phyloP scores from a whole-genome alignment of 1,284 basidiomycete species.

The Sphagnurus paluster region DNA sequence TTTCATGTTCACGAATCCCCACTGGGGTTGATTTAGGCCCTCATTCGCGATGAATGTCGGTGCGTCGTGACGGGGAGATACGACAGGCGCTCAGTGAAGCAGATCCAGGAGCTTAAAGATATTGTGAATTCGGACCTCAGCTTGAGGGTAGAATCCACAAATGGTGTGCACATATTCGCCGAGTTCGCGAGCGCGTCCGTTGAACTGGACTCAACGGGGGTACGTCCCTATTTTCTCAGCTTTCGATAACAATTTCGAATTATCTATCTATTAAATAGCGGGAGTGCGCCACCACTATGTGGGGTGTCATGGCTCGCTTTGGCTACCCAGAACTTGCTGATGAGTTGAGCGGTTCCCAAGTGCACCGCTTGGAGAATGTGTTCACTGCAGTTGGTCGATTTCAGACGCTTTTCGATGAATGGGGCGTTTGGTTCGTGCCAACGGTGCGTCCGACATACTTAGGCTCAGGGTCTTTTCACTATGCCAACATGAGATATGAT shows the following conservation, averaged over 20 bases:
- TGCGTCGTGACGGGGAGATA: constrained; percentile 22
- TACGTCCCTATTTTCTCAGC: constrained; percentile 1
- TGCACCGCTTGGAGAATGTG: constrained; percentile 26
- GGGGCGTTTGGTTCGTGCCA: constrained; percentile 12
- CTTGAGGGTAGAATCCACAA: constrained; percentile 3
- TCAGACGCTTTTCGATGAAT: constrained; percentile 9
- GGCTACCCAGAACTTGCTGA: constrained; percentile 17
- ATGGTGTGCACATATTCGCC: constrained; percentile 24
- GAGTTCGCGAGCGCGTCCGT: constrained; percentile 18
- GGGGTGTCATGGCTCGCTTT: constrained; percentile 22
- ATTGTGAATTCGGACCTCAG: neutral
- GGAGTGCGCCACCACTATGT: constrained; percentile 18
- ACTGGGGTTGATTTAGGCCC: constrained; percentile 15
- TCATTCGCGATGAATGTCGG: constrained; percentile 23
- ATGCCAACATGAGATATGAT: neutral
- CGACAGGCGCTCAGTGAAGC: constrained; percentile 11
- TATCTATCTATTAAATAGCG: constrained; percentile 1
- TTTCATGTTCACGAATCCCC: constrained; percentile 7
- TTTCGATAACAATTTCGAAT: constrained; percentile 1
- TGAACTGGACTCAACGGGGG: constrained; percentile 13
- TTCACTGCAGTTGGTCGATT: constrained; percentile 8
- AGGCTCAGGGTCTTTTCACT: constrained; percentile 1
- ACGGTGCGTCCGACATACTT: constrained; percentile 18
- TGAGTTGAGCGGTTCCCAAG: constrained; percentile 22
- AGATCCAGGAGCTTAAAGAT: constrained; percentile 14